Base-by-base conservation (phyloP, 345 rosid genomes). In the Populus davidiana region DNA sequence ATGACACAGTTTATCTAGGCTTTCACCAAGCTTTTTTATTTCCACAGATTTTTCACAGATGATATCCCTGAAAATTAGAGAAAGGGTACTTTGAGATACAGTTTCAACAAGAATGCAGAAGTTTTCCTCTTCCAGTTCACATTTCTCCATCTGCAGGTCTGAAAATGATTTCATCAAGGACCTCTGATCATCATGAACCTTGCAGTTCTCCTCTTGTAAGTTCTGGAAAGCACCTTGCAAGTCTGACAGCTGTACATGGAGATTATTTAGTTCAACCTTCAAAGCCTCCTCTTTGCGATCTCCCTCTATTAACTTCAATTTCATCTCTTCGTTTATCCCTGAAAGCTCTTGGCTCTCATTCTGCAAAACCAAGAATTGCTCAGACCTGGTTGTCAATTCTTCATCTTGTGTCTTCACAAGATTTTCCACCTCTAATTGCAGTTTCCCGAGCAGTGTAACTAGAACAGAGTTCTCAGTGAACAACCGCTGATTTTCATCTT, bases 391-490 rank as follows among this genome's bases (percentile, higher is more conserved):
- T 49, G 83, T 85, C 78, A 86, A 86, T 78, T 89, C 86, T 71
- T 84, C 83, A 73, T 75, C 82, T 81, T 85, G 91, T 81, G 84
- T 86, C 52, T 83, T 39, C 75, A 83, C 87, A 71, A 91, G 86
- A 83, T 79, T 78, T n/a, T 79, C 81, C 63, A 87, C 88, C 82
- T 94, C 97, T 76, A 79, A 81, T 77, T 88, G 89, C 76, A 86
- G 87, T 85, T 89, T 89, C 85, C 81, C 81, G 79, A 96, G 85
- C 78, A 90, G 81, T 41, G 90, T 86, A 81, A 83, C 79, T 73
- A 94, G 89, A 79, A 92, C 87, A 17, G 87, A 80, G 49, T 90
- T 91, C 83, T 92, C 94, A 70, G 89, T 82, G 64, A 71, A 77
- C 43, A 81, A 76, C 75, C 63, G 81, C 52, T 90, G 96, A 79